A percentile compares a stretch with the other conserved stretches of the same genome.
Evolutionary conservation across 1,284 basidiomycete species (phyloP).

Genomic region (Golubevia pallescens): DNA sequence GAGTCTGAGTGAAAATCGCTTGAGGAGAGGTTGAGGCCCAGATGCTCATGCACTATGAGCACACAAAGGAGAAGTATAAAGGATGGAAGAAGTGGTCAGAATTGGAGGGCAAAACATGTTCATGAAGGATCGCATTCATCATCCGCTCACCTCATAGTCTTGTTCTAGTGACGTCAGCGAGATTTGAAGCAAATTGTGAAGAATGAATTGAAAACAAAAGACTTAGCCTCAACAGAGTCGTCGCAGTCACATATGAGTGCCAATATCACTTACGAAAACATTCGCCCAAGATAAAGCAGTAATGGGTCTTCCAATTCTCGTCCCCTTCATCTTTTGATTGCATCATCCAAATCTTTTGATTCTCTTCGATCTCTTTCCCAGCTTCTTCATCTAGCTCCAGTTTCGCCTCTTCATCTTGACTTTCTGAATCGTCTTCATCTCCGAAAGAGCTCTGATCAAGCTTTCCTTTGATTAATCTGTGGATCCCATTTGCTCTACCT

Average conservation of each 20-base stretch:
- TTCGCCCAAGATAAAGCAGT: slow-evolving; percentile 14
- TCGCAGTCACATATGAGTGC: neutral
- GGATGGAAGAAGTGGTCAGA: no score
- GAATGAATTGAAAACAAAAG: neutral
- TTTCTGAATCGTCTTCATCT: slow-evolving; percentile 10
- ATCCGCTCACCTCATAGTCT: no score
- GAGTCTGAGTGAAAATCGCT: slow-evolving; percentile 16
- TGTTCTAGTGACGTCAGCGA: neutral
- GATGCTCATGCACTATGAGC: no score
- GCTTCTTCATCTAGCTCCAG: neutral
- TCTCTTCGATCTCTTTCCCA: neutral
- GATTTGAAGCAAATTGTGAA: no score
- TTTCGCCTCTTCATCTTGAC: neutral
- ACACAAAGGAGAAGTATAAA: no score
- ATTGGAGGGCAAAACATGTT: no score
- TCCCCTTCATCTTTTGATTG: slow-evolving; percentile 13
- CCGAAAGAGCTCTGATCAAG: slow-evolving; percentile 1
- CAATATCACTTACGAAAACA: slow-evolving; percentile 7
- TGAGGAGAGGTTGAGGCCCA: no score
- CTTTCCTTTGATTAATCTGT: slow-evolving; percentile 4
- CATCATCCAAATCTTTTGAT: slow-evolving; percentile 16
- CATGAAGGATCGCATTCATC: no score
- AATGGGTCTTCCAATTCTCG: slow-evolving; percentile 17
- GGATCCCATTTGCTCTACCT: slow-evolving; percentile 13
- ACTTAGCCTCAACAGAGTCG: neutral